Evolutionary conservation across 2,329 filamentous ascomycete species (phyloP).

Genomic region (Trichoderma koningiopsis): DNA sequence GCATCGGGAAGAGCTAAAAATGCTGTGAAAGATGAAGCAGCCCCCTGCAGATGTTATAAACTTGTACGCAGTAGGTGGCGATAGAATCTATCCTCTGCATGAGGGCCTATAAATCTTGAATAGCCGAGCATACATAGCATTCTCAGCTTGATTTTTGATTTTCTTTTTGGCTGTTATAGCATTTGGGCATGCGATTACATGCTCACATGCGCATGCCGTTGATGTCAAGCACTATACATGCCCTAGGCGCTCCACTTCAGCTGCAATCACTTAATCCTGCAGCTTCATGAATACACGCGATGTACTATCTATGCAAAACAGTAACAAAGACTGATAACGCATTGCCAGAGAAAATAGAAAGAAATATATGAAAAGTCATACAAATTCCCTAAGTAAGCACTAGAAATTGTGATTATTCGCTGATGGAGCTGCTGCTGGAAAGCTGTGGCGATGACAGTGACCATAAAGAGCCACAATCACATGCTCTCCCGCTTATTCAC

Average conservation of each 20-base stretch:
- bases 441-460: background rate
- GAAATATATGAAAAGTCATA: background rate
- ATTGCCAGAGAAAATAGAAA: background rate
- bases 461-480: background rate
- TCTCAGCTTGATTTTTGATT: too few species aligned
- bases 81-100: too few species aligned
- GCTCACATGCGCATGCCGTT: background rate
- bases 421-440: background rate
- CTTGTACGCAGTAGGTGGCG: too few species aligned
- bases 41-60: too few species aligned
- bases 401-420: background rate
- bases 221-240: background rate
- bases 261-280: constrained; percentile 6
- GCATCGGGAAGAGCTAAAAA: too few species aligned
- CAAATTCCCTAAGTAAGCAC: background rate
- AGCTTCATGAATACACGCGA: background rate
- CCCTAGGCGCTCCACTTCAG: background rate
- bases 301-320: background rate
- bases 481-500: background rate
- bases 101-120: too few species aligned
- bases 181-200: too few species aligned
- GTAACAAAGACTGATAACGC: background rate
- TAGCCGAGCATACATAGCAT: too few species aligned
- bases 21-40: too few species aligned
- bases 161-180: background rate